Conservation (phyloP, 192 early-diverging fungal species). For the Backusella mclennaniae region DNA sequence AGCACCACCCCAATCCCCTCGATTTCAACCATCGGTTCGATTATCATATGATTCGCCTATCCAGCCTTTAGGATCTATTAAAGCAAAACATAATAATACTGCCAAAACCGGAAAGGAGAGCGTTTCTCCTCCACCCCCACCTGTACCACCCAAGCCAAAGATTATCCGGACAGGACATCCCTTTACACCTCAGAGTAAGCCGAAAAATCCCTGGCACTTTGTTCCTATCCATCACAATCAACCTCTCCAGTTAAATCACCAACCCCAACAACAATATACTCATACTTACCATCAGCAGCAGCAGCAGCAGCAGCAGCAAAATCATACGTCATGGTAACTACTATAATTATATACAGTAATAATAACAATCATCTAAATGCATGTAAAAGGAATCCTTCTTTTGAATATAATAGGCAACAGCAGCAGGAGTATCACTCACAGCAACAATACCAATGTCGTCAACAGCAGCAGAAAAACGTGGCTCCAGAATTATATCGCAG, state of each 20-base stretch:
- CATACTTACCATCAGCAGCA: neutral
- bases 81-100: neutral
- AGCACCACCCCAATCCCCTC: neutral
- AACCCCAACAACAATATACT: neutral
- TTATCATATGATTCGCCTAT: constrained; percentile 1
- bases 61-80: neutral
- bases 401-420: neutral
- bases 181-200: neutral
- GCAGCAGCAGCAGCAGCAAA: neutral
- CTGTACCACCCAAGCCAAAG: constrained; percentile 24
- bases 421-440: neutral
- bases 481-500: neutral
- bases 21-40: neutral
- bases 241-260: neutral
- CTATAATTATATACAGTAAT: neutral
- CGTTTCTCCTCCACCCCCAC: constrained; percentile 12
- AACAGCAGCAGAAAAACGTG: neutral
- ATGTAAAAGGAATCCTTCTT: neutral
- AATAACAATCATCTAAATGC: neutral
- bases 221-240: constrained; percentile 4
- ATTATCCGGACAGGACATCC: neutral
- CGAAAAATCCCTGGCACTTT: constrained; percentile 5
- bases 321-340: constrained; percentile 10
- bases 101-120: neutral
- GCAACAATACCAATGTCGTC: neutral